A percentile compares a stretch with the other conserved stretches of the same genome.
phyloP scores from a whole-genome alignment of 768 basidiomycete species.

The Mycena rosella region DNA sequence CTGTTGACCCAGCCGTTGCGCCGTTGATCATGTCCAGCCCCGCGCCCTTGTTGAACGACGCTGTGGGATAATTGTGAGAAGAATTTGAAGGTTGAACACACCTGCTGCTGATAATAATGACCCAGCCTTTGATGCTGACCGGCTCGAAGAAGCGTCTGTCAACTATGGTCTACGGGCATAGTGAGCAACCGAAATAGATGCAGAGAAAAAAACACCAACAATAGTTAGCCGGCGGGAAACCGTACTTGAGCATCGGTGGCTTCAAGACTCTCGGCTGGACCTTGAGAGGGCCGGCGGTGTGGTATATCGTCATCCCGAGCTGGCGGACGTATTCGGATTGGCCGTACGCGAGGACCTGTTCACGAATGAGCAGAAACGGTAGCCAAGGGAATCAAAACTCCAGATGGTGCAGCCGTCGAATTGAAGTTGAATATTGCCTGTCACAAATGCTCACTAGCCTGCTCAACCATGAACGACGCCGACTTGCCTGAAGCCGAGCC shows the following conservation, averaged over 20 bases:
- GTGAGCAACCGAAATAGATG: constrained; percentile 3
- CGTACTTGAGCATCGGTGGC: constrained; percentile 77
- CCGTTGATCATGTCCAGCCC: constrained; percentile 72
- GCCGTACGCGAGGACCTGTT: no score
- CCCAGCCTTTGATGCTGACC: constrained; percentile 67
- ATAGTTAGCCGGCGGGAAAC: constrained; percentile 69
- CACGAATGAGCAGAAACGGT: no score
- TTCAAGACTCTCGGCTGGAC: no score
- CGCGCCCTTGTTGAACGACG: constrained; percentile 61
- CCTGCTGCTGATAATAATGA: constrained; percentile 68
- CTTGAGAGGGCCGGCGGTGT: no score
- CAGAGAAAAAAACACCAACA: constrained; percentile 52
- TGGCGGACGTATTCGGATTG: no score
- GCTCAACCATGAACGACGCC: no score
- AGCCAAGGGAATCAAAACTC: no score
- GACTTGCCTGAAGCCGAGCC: no score
- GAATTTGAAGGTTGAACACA: neutral
- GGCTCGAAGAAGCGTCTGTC: constrained; percentile 79
- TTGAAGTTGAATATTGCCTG: no score
- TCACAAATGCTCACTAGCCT: no score
- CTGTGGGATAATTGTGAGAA: neutral
- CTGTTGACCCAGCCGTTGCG: constrained; percentile 59
- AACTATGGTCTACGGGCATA: constrained; percentile 80
- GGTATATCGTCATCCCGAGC: no score
- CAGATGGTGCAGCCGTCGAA: no score